Evolutionary conservation across 2,329 filamentous ascomycete species (phyloP).

Genomic region (Talaromyces piceae): DNA sequence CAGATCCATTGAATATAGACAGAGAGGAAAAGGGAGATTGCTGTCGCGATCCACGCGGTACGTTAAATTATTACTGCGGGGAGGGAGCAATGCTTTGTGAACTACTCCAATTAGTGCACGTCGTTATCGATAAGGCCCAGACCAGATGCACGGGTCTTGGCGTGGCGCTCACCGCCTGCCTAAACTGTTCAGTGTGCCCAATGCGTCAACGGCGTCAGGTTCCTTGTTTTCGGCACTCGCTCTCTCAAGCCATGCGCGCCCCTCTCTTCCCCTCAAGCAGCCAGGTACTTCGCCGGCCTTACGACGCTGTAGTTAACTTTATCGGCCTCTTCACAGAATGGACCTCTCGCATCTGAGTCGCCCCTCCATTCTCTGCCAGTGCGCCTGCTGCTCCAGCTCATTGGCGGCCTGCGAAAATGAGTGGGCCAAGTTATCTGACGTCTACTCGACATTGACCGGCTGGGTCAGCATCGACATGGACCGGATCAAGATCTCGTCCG

Average conservation of each 20-base stretch:
- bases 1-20: too few species aligned
- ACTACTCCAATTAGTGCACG: too few species aligned
- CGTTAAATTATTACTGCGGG: background rate
- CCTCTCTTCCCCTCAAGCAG: background rate
- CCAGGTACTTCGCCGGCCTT: background rate
- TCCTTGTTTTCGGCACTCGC: background rate
- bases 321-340: constrained; percentile 17
- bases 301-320: too few species aligned
- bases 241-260: background rate
- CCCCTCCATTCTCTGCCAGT: constrained; percentile 33
- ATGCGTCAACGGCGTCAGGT: background rate
- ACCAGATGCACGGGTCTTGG: background rate
- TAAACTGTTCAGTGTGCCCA: background rate
- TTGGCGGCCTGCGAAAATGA: constrained; percentile 35
- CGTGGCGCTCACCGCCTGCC: background rate
- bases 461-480: constrained; percentile 33
- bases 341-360: constrained; percentile 28
- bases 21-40: too few species aligned
- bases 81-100: background rate
- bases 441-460: constrained; percentile 28
- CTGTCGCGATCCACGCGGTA: background rate
- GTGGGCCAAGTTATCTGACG: constrained; percentile 32
- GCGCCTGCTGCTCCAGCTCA: constrained; percentile 32
- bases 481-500: constrained; percentile 28
- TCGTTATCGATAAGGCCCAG: background rate